These are phyloP conservation scores for Mucor sp. DNA, from an alignment of 371 early-diverging fungal species.

Conservation along the genomic window DNA sequence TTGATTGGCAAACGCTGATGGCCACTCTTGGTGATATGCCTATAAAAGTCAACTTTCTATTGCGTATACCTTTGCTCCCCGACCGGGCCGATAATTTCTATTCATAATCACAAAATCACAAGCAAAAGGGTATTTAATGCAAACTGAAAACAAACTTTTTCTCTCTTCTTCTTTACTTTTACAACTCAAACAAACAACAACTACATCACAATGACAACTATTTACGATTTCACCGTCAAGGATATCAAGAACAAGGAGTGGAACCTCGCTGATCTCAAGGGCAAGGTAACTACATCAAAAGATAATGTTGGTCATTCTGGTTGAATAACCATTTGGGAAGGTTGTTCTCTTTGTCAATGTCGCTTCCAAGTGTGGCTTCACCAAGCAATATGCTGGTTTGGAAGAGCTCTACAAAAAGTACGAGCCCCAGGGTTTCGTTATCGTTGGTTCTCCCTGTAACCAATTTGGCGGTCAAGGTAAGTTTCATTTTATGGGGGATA, in stretches of 20 bases:
- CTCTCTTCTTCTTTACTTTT: conserved; percentile 1
- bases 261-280: conserved; percentile 27
- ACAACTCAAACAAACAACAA: not conserved
- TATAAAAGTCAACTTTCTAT: conserved; percentile 13
- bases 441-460: conserved; percentile 87
- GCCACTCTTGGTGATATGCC: not conserved
- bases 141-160: not conserved
- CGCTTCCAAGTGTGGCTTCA: conserved; percentile 94
- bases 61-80: conserved; percentile 2
- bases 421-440: conserved; percentile 65
- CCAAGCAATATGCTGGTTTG: conserved; percentile 84
- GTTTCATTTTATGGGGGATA: not conserved
- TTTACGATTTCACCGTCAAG: conserved; percentile 38
- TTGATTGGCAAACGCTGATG: not conserved
- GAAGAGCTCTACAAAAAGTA: conserved; percentile 79
- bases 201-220: conserved; percentile 20
- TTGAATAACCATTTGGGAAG: conserved; percentile 23
- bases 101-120: not conserved
- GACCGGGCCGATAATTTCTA: not conserved
- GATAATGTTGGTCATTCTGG: not conserved
- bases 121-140: conserved; percentile 9
- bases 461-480: conserved; percentile 76
- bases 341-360: conserved; percentile 89
- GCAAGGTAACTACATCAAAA: conserved; percentile 25
- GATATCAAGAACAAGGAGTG: conserved; percentile 31